These are phyloP conservation scores for Coleophoma eucalyptorum DNA, from an alignment of 2,329 filamentous ascomycete species.

Conservation along the genomic window DNA sequence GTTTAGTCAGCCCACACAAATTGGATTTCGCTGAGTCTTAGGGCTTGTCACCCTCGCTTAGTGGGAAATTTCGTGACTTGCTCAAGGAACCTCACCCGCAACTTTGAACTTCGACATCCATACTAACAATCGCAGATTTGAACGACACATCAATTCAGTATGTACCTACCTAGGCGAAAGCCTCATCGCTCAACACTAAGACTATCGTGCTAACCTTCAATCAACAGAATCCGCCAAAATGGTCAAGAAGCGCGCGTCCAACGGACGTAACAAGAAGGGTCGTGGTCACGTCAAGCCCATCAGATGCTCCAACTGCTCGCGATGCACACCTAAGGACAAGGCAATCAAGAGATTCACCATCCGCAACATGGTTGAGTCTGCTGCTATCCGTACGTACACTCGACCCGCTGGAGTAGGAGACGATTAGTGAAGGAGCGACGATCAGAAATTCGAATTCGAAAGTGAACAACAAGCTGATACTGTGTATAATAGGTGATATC, in stretches of 20 bases:
- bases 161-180: too few relatives aligned
- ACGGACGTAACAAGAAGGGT: conserved; percentile 99
- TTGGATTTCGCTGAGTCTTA: neutral
- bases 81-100: too few relatives aligned
- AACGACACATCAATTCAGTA: conserved; percentile 14
- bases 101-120: neutral
- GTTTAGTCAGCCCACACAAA: conserved; percentile 1
- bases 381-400: conserved; percentile 87
- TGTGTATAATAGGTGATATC: conserved; percentile 79
- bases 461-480: too few relatives aligned
- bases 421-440: too few relatives aligned
- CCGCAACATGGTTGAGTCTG: conserved; percentile 99
- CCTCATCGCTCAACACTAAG: conserved; percentile 2
- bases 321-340: conserved; percentile 83
- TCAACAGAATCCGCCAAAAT: conserved; percentile 56
- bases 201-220: too few relatives aligned
- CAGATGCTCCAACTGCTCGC: conserved; percentile 83
- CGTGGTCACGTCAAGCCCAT: conserved; percentile 99
- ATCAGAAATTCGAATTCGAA: too few relatives aligned
- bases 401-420: neutral
- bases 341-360: conserved; percentile 99
- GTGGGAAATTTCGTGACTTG: neutral
- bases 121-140: conserved; percentile 10
- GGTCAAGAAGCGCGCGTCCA: conserved; percentile 71
- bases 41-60: neutral